Conservation (phyloP, 1,284 basidiomycete genomes). For the Ceratobasidium sp. region DNA sequence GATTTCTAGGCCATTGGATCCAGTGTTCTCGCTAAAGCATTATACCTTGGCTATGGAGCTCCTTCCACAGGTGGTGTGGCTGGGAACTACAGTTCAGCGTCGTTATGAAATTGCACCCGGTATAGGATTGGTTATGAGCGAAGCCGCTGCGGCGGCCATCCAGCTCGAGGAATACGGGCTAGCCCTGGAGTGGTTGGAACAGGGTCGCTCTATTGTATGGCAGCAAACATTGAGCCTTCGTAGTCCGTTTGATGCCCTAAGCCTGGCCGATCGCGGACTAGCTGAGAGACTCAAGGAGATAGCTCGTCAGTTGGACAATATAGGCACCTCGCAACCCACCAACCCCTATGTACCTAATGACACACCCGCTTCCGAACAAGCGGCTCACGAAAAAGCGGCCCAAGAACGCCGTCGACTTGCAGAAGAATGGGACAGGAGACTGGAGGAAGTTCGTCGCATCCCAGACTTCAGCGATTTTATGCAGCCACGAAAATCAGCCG, state of each 20-base stretch:
- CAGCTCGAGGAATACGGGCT: background rate
- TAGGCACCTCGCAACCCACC: constrained; percentile 51
- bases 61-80: too few species aligned
- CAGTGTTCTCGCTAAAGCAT: too few species aligned
- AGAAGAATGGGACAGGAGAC: background rate
- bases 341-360: constrained; percentile 47
- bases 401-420: background rate
- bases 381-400: constrained; percentile 22
- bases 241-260: constrained; percentile 52
- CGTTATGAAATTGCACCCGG: too few species aligned
- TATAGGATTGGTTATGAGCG: too few species aligned
- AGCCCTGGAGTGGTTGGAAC: constrained; percentile 8
- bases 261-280: constrained; percentile 9
- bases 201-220: constrained; percentile 9
- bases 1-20: background rate
- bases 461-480: constrained; percentile 25
- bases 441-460: background rate
- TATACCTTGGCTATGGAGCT: too few species aligned
- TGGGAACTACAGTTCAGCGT: too few species aligned
- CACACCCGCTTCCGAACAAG: background rate
- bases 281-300: too few species aligned
- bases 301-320: constrained; percentile 44
- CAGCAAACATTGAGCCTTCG: constrained; percentile 49
- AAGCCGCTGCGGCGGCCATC: too few species aligned
- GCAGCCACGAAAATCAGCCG: background rate